Evolutionary conservation across 306 rosid species (phyloP).

Genomic region (Cicer arietinum): DNA sequence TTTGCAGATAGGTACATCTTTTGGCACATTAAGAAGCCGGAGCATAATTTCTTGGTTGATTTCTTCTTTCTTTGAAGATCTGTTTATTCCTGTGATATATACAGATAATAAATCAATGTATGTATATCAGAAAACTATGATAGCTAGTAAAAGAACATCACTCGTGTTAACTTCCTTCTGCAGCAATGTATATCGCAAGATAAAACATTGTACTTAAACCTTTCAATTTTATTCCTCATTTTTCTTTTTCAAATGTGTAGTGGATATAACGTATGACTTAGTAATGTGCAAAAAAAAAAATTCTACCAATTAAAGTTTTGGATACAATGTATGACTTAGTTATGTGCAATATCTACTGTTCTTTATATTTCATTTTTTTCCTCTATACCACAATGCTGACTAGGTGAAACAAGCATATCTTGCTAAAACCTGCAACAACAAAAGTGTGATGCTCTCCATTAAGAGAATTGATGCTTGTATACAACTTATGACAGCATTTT

Average conservation of each 20-base stretch:
- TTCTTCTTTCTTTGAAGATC: slow-evolving; percentile 45
- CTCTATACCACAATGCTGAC: slow-evolving; percentile 27
- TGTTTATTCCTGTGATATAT: slow-evolving; percentile 59
- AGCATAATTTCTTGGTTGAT: slow-evolving; percentile 52
- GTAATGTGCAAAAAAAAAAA: background rate
- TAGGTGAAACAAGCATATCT: slow-evolving; percentile 23
- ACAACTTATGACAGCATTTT: slow-evolving; percentile 3
- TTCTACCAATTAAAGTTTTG: slow-evolving; percentile 14
- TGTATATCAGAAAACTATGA: slow-evolving; percentile 17
- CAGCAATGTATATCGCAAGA: slow-evolving; percentile 33
- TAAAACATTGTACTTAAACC: slow-evolving; percentile 10
- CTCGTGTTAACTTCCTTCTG: slow-evolving; percentile 19
- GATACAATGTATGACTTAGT: background rate
- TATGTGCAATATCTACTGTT: slow-evolving; percentile 6
- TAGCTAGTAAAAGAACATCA: slow-evolving; percentile 19
- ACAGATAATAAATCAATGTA: slow-evolving; percentile 36
- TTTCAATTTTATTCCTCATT: slow-evolving; percentile 22
- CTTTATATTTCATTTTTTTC: slow-evolving; percentile 27
- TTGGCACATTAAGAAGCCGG: slow-evolving; percentile 54
- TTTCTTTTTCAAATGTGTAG: slow-evolving; percentile 16
- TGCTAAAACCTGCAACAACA: slow-evolving; percentile 15
- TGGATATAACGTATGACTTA: background rate
- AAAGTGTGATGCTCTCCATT: slow-evolving; percentile 10
- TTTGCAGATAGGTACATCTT: slow-evolving; percentile 57
- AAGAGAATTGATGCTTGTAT: slow-evolving; percentile 9